Conservation (phyloP, 306 rosid species). For the Styphnolobium japonicum region DNA sequence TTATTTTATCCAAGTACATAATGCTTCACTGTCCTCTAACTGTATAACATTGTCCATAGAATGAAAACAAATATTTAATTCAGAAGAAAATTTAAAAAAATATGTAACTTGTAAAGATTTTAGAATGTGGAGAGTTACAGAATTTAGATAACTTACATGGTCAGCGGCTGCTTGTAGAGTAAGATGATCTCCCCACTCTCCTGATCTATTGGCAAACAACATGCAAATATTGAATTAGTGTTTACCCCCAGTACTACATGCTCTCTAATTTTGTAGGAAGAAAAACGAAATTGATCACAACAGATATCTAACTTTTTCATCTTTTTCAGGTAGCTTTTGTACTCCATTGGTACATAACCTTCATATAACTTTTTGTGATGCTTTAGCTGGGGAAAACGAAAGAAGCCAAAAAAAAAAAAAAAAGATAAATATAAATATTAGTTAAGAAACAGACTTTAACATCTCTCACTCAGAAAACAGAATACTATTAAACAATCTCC, state of each 20-base stretch:
- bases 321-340: constrained; percentile 74
- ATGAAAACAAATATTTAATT: background rate
- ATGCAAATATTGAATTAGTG: constrained; percentile 31
- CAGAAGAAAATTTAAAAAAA: background rate
- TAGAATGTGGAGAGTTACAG: background rate
- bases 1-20: background rate
- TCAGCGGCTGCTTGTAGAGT: constrained; percentile 97
- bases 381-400: constrained; percentile 63
- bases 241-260: constrained; percentile 27
- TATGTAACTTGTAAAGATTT: background rate
- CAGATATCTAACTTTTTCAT: constrained; percentile 85
- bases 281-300: constrained; percentile 34
- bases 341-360: constrained; percentile 86
- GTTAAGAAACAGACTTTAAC: background rate
- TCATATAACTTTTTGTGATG: constrained; percentile 73
- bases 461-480: background rate
- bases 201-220: constrained; percentile 60
- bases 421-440: background rate
- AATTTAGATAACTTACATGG: constrained; percentile 54
- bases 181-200: constrained; percentile 99
- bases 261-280: constrained; percentile 24
- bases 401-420: background rate
- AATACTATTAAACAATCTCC: background rate
- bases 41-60: background rate
- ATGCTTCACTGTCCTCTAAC: background rate